phyloP scores from a whole-genome alignment of 805 yeast genomes.

The Kregervanrija pseudodelftensis region DNA sequence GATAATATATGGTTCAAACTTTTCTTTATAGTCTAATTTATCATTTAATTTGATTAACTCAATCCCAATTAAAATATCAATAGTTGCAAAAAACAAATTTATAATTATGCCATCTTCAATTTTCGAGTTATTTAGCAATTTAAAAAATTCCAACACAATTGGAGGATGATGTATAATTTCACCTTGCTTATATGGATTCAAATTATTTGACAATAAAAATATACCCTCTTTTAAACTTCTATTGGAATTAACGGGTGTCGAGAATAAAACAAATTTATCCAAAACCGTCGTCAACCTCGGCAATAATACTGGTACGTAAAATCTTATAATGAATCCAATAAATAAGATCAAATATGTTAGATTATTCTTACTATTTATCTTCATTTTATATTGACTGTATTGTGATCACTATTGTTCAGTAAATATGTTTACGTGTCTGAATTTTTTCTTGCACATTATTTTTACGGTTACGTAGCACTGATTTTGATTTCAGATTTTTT shows the following conservation, averaged over 20 bases:
- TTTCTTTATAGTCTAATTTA: slow-evolving; percentile 25
- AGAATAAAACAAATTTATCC: slow-evolving; percentile 50
- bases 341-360: slow-evolving; percentile 9
- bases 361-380: slow-evolving; percentile 2
- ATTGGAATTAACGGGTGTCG: slow-evolving; percentile 71
- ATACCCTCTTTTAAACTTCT: slow-evolving; percentile 61
- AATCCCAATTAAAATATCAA: slow-evolving; percentile 54
- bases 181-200: slow-evolving; percentile 65
- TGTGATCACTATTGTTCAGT: too few species aligned
- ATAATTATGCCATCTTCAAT: slow-evolving; percentile 8
- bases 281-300: slow-evolving; percentile 28
- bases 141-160: slow-evolving; percentile 47
- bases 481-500: too few species aligned
- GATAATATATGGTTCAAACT: slow-evolving; percentile 16
- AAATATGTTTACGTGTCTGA: too few species aligned
- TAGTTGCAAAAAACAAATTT: slow-evolving; percentile 43
- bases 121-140: slow-evolving; percentile 26
- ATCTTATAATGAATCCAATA: slow-evolving; percentile 21
- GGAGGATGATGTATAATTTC: slow-evolving; percentile 88
- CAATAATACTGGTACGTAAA: slow-evolving; percentile 20
- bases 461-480: too few species aligned
- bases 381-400: background rate
- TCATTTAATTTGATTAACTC: slow-evolving; percentile 44
- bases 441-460: too few species aligned
- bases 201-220: slow-evolving; percentile 46